These are phyloP conservation scores for Aspergillus flavus DNA, from an alignment of 2,329 filamentous ascomycete genomes.

Conservation along the genomic window DNA sequence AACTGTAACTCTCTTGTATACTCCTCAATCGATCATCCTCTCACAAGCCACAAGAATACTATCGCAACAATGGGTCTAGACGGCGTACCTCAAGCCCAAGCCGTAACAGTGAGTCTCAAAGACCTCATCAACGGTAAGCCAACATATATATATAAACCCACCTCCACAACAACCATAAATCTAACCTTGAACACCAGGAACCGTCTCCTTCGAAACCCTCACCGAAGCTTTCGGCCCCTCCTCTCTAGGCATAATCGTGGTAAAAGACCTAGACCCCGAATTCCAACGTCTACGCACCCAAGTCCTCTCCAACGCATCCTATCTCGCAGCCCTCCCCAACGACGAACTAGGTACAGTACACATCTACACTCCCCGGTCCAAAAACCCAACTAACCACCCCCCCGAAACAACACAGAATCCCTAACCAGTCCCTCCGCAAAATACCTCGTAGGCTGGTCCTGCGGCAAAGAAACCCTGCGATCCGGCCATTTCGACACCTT, in stretches of 20 bases:
- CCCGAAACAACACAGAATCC: constrained; percentile 31
- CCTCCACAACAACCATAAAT: no score
- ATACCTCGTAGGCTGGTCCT: constrained; percentile 66
- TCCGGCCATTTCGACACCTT: constrained; percentile 64
- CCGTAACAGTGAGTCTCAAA: constrained; percentile 52
- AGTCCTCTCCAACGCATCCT: constrained; percentile 83
- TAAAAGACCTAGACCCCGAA: constrained; percentile 75
- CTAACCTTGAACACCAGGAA: constrained; percentile 26
- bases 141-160: neutral
- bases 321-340: constrained; percentile 77
- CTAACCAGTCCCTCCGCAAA: constrained; percentile 52
- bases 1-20: no score
- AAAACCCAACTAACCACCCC: constrained; percentile 46
- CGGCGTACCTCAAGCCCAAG: constrained; percentile 33
- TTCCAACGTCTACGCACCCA: constrained; percentile 73
- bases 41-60: neutral
- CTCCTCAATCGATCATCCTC: neutral
- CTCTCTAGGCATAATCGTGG: constrained; percentile 90
- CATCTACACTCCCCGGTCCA: no score
- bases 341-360: constrained; percentile 64
- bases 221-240: constrained; percentile 81
- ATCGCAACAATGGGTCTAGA: constrained; percentile 22
- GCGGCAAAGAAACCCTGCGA: constrained; percentile 65
- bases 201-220: constrained; percentile 47
- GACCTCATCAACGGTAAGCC: constrained; percentile 50